Conservation (phyloP, 768 basidiomycete genomes). For the Lactifluus volemus region DNA sequence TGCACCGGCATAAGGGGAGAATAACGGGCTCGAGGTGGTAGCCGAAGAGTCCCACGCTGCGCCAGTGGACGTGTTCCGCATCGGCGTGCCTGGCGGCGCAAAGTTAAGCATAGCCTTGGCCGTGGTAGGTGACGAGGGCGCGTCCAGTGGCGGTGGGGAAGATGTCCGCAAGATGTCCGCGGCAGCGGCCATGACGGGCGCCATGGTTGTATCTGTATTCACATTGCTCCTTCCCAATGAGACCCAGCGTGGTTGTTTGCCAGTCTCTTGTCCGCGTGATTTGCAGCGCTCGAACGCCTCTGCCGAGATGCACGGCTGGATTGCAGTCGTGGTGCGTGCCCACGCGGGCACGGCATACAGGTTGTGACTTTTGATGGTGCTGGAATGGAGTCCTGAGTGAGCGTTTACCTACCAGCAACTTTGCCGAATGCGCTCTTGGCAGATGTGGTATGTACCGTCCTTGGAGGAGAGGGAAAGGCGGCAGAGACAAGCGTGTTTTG, state of each 20-base stretch:
- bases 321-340: too few species aligned
- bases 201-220: neutral
- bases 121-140: neutral
- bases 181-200: too few species aligned
- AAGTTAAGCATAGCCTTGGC: neutral
- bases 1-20: constrained; percentile 19
- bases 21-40: constrained; percentile 14
- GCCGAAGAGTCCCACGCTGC: too few species aligned
- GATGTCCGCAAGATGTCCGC: too few species aligned
- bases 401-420: neutral
- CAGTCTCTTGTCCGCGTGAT: neutral
- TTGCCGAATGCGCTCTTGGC: neutral
- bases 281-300: too few species aligned
- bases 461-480: constrained; percentile 9
- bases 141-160: too few species aligned
- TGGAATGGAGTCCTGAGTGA: neutral
- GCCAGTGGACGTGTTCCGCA: neutral
- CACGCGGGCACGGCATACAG: constrained; percentile 31
- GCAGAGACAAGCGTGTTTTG: constrained; percentile 13
- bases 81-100: constrained; percentile 14
- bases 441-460: neutral
- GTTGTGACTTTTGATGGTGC: constrained; percentile 20
- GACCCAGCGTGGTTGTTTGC: neutral
- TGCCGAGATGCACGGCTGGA: too few species aligned
- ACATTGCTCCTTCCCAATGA: neutral